A percentile compares a stretch with the other conserved stretches of the same genome.
Conservation (phyloP, 2,329 filamentous ascomycete genomes). For the Curvularia verruculosa region DNA sequence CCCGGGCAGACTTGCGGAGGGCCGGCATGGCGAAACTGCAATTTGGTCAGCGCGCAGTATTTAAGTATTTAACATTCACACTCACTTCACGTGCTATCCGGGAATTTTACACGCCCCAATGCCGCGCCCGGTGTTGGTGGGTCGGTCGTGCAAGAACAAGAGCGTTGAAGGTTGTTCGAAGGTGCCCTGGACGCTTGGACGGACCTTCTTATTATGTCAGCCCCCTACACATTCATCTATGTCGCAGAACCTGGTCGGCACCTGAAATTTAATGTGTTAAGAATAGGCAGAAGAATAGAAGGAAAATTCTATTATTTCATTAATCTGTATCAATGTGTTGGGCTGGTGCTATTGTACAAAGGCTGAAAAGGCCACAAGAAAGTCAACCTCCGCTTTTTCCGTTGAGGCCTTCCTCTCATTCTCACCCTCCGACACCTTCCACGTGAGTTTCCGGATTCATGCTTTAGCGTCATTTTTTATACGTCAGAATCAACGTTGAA, state of each 20-base stretch:
- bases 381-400: conserved; percentile 11
- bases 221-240: conserved; percentile 22
- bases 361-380: conserved; percentile 1
- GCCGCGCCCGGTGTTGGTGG: conserved; percentile 38
- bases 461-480: not conserved
- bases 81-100: conserved; percentile 43
- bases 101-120: conserved; percentile 32
- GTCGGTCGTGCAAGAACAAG: conserved; percentile 35
- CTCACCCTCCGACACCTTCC: conserved; percentile 7
- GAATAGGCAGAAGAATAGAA: not conserved
- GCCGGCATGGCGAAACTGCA: conserved; percentile 47
- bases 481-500: not conserved
- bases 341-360: not conserved
- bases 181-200: conserved; percentile 25
- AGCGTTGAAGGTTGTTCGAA: conserved; percentile 31
- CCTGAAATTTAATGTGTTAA: not conserved
- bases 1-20: conserved; percentile 46
- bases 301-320: not conserved
- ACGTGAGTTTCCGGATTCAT: not conserved
- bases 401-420: conserved; percentile 8
- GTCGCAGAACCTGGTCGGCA: conserved; percentile 11
- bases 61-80: conserved; percentile 18
- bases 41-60: conserved; percentile 40
- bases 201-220: conserved; percentile 27
- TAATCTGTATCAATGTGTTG: not conserved